Conservation (phyloP, 2,329 filamentous ascomycete genomes). For the Hortaea werneckii region DNA sequence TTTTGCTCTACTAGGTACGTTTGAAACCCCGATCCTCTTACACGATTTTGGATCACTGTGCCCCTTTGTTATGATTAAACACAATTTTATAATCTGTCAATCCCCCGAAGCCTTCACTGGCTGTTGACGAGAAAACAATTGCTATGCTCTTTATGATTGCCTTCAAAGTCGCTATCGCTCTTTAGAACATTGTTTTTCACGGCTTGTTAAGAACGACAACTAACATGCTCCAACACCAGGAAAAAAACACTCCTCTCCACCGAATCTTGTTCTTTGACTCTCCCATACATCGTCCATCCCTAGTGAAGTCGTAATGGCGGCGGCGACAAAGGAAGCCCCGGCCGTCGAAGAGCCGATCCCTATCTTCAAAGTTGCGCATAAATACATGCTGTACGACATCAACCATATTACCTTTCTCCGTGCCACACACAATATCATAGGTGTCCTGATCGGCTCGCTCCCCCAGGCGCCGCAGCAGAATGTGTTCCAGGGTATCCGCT, state of each 20-base stretch:
- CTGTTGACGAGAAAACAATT: constrained; percentile 44
- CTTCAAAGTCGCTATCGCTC: not conserved
- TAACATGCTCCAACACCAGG: not conserved
- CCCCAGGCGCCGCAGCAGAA: constrained; percentile 93
- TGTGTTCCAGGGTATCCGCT: constrained; percentile 78
- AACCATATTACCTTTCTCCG: constrained; percentile 69
- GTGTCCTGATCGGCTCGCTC: constrained; percentile 74
- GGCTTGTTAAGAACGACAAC: too few relatives aligned
- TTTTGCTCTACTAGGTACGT: too few relatives aligned
- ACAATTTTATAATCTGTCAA: constrained; percentile 62
- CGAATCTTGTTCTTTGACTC: not conserved
- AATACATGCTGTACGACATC: constrained; percentile 84
- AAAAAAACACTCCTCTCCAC: not conserved
- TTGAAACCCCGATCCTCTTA: too few relatives aligned
- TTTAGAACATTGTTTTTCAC: too few relatives aligned
- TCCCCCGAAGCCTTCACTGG: constrained; percentile 53
- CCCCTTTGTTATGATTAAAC: constrained; percentile 48
- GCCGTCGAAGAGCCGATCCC: constrained; percentile 49
- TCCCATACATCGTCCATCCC: not conserved
- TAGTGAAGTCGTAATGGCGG: constrained; percentile 3
- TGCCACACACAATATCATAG: constrained; percentile 71
- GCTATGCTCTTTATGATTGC: constrained; percentile 33
- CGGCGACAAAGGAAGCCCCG: constrained; percentile 26
- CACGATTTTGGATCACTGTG: not conserved
- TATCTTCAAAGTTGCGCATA: constrained; percentile 69